phyloP scores from a whole-genome alignment of 768 basidiomycete genomes.

The Suillus luteus region DNA sequence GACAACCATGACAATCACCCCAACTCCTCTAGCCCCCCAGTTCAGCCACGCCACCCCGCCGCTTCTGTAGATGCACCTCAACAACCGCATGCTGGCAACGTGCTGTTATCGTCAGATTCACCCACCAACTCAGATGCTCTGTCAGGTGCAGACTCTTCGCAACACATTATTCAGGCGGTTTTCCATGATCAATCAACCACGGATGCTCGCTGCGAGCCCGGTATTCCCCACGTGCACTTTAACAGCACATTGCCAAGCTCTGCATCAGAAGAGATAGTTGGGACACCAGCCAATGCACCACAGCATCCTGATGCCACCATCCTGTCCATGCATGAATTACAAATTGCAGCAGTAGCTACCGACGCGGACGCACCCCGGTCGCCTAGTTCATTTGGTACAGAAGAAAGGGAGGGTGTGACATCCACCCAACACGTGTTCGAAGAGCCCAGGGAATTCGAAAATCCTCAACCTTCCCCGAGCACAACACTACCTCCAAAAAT shows the following conservation, averaged over 20 bases:
- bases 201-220: neutral
- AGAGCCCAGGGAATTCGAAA: neutral
- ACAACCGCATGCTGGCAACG: neutral
- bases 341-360: neutral
- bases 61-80: neutral
- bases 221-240: neutral
- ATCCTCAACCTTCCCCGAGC: neutral
- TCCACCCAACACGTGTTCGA: neutral
- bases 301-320: neutral
- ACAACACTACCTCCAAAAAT: neutral
- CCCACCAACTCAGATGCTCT: too few species aligned
- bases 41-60: neutral
- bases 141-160: neutral
- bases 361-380: neutral
- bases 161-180: neutral
- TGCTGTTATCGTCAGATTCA: neutral
- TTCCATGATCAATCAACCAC: neutral
- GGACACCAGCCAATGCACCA: neutral
- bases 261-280: neutral
- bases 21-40: neutral
- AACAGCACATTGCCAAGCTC: neutral
- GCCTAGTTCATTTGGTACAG: neutral
- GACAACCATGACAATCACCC: neutral
- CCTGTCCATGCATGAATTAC: too few species aligned
- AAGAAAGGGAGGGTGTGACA: neutral